Conservation (phyloP, 768 basidiomycete genomes). For the Russula lepida region DNA sequence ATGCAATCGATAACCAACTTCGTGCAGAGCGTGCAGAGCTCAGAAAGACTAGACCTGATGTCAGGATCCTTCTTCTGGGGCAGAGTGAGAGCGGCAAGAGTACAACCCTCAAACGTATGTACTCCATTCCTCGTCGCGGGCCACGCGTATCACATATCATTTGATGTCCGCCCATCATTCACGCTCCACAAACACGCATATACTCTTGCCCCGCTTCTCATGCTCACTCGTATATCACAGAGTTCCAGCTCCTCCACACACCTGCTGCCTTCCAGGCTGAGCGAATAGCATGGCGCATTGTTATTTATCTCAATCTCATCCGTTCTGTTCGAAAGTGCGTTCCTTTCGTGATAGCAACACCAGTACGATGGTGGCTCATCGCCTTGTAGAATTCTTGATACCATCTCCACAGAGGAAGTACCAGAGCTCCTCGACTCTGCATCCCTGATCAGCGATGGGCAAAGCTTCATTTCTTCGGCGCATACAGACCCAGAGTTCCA, state of each 20-base stretch:
- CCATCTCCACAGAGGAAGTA: constrained; percentile 53
- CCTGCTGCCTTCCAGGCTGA: constrained; percentile 72
- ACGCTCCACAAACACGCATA: not conserved
- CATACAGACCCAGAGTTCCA: constrained; percentile 37
- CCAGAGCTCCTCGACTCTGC: constrained; percentile 43
- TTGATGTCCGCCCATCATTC: not conserved
- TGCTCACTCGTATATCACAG: constrained; percentile 34
- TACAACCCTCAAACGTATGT: constrained; percentile 83
- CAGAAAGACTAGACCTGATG: constrained; percentile 51
- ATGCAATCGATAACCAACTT: constrained; percentile 74
- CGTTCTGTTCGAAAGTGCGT: constrained; percentile 67
- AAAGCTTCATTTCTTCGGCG: constrained; percentile 22
- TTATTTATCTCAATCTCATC: constrained; percentile 83
- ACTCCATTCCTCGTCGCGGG: not conserved
- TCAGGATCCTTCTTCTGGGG: constrained; percentile 73
- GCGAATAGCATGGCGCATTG: constrained; percentile 77
- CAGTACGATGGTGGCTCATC: not conserved
- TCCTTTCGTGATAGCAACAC: constrained; percentile 7
- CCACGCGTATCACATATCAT: too few relatives aligned
- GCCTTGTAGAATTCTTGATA: constrained; percentile 55
- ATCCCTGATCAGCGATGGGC: constrained; percentile 44
- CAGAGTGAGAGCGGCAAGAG: constrained; percentile 90
- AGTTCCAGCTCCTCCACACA: constrained; percentile 77
- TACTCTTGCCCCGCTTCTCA: not conserved
- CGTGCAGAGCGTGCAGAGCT: constrained; percentile 52